Base-by-base conservation (phyloP, 2,329 filamentous ascomycete genomes). In the Aspergillus sp. region DNA sequence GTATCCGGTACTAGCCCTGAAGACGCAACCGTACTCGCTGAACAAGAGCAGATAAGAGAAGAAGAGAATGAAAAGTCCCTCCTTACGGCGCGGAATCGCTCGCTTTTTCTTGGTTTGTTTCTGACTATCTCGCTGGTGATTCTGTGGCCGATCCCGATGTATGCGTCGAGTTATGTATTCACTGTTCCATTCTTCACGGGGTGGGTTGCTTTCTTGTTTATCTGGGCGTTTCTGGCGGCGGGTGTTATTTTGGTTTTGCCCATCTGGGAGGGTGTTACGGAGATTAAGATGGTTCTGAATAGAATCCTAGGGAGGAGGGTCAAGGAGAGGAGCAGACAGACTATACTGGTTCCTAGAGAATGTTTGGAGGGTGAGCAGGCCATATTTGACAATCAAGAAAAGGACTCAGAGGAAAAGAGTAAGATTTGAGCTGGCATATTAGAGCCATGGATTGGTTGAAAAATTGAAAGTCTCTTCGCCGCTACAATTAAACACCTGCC, bases 121-220 rank as follows among this genome's bases (percentile, higher is more conserved):
- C 15, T 31, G 11, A 31, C 39, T 2, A 5, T 51, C 21, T 41
- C 33, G 8, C 27, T 49, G 2, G 33, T 39, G 17, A 44, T 52
- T 31, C 49, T 52, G 7, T 52, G 49, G 49, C 49, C 49, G 23
- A 43, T 52, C 3, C 49, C 37, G 7, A 52, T 52, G 49, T 44
- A 44, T 27, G 49, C 37, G 11, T 43, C 19, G 23, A n/a, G 39
- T 9, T 52, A 52, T 43, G 24, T 52, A 6, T 52, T 43, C 19
- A 33, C 21, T 8, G 7, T 14, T 6, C 5, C 2, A 0, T 52
- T 52, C 49, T 52, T 43, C 39, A 31, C 21, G 11, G 49, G 37
- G 8, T 44, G 49, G 49, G 49, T 52, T 37, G 49, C n/a, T 15
- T n/a, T 43, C 8, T 19, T 44, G 19, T 17, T 41, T 17, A n/a